These are phyloP conservation scores for Plasmodium coatneyi DNA, from an alignment of 169 alveolate species.

Conservation along the genomic window DNA sequence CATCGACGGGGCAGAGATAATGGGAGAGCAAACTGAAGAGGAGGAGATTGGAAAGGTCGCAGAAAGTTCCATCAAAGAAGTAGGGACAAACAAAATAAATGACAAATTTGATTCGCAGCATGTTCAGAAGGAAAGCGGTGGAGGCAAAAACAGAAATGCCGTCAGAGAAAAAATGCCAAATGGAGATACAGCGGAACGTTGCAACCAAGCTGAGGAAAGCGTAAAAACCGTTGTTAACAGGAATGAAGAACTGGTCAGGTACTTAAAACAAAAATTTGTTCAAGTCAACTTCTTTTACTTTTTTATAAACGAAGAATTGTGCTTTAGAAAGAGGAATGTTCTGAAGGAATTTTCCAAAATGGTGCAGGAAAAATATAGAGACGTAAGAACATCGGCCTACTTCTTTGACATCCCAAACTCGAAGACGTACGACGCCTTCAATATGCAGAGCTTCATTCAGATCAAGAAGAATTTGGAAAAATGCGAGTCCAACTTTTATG, in stretches of 20 bases:
- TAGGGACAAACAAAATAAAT: neutral
- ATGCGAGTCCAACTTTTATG: slow-evolving; percentile 14
- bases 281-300: slow-evolving; percentile 35
- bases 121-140: neutral
- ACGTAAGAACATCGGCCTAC: slow-evolving; percentile 56
- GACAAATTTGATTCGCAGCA: neutral
- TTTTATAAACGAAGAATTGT: slow-evolving; percentile 53
- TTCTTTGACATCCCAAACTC: slow-evolving; percentile 44
- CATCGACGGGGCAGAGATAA: neutral
- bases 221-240: slow-evolving; percentile 4
- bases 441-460: slow-evolving; percentile 16
- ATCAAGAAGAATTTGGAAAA: slow-evolving; percentile 24
- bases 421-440: slow-evolving; percentile 21
- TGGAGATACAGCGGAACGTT: neutral
- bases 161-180: neutral
- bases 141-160: neutral
- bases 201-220: neutral
- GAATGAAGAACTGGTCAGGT: slow-evolving; percentile 49
- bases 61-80: neutral
- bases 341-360: slow-evolving; percentile 15
- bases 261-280: slow-evolving; percentile 18
- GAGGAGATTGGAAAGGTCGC: neutral
- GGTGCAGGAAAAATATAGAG: slow-evolving; percentile 21
- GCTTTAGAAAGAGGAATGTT: slow-evolving; percentile 31
- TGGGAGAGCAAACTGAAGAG: neutral